Percentiles rank a stretch among this genome's conserved stretches.
Conservation (phyloP, 2,329 filamentous ascomycete species). For the Bretziella fagacearum region DNA sequence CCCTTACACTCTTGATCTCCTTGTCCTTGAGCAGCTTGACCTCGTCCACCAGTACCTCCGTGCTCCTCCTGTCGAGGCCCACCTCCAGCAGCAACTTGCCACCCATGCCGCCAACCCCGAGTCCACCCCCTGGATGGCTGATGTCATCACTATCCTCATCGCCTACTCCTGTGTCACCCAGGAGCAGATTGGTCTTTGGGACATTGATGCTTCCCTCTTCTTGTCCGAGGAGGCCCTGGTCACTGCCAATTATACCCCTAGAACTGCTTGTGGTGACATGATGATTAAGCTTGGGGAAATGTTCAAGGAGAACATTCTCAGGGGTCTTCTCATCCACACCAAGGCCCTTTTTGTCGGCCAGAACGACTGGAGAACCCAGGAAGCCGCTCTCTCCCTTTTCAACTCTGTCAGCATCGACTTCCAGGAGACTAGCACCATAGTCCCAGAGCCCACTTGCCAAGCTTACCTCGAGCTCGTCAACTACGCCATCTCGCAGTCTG, state of each 20-base stretch:
- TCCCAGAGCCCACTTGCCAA: constrained; percentile 55
- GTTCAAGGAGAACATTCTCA: constrained; percentile 58
- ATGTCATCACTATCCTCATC: constrained; percentile 72
- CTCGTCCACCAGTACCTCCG: constrained; percentile 83
- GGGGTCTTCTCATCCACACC: constrained; percentile 63
- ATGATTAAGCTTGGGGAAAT: constrained; percentile 87
- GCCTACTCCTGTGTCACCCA: constrained; percentile 77
- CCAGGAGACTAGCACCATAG: constrained; percentile 57
- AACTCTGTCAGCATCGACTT: constrained; percentile 36
- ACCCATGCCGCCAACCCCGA: constrained; percentile 37
- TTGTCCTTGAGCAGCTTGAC: constrained; percentile 86
- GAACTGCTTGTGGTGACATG: constrained; percentile 81
- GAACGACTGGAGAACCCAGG: constrained; percentile 46
- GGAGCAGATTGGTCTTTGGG: constrained; percentile 91
- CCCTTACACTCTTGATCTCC: constrained; percentile 87
- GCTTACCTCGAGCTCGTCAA: constrained; percentile 69
- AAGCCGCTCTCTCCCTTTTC: constrained; percentile 69
- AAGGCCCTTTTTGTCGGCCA: constrained; percentile 50
- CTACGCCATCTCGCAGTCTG: constrained; percentile 50
- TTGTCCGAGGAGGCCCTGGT: constrained; percentile 89
- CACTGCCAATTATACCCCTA: constrained; percentile 87
- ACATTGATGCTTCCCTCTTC: constrained; percentile 90
- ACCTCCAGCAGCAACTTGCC: constrained; percentile 66
- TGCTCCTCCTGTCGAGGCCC: constrained; percentile 71
- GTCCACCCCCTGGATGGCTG: constrained; percentile 62